phyloP scores from a whole-genome alignment of 148 eudicot genomes.

The Rhododendron simsii region DNA sequence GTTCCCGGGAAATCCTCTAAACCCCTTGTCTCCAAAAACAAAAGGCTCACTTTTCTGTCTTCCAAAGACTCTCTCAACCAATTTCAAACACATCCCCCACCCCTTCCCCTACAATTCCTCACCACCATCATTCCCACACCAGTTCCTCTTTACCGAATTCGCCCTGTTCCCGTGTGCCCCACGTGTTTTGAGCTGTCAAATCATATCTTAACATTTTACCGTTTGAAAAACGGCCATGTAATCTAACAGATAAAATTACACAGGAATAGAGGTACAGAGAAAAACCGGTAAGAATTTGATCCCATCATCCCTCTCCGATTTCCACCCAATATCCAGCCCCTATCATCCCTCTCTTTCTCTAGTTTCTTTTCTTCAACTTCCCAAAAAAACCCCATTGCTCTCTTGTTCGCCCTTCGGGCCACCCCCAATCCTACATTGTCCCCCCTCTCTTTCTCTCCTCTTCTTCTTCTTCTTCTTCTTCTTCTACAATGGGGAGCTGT shows the following conservation, averaged over 20 bases:
- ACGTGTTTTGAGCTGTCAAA: too few species aligned
- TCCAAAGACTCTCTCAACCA: background rate
- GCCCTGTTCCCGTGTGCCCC: background rate
- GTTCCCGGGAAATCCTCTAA: slow-evolving; percentile 43
- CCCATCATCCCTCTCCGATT: background rate
- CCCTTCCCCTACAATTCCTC: slow-evolving; percentile 42
- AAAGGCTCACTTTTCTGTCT: background rate
- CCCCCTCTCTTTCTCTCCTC: too few species aligned
- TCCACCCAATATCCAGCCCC: background rate
- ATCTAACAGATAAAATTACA: too few species aligned
- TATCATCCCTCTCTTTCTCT: background rate
- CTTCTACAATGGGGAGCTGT: slow-evolving; percentile 48
- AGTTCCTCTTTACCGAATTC: too few species aligned
- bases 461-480: too few species aligned
- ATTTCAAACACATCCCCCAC: background rate
- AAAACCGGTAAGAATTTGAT: background rate
- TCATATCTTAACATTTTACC: background rate
- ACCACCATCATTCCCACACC: slow-evolving; percentile 14
- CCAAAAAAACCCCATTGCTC: background rate
- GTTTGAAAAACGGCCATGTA: background rate
- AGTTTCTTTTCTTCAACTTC: background rate
- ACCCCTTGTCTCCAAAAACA: slow-evolving; percentile 11
- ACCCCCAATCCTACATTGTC: background rate
- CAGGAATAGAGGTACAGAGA: background rate
- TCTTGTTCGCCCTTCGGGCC: slow-evolving; percentile 6